Evolutionary conservation across 2,329 filamentous ascomycete genomes (phyloP).

Genomic region (Neopestalotiopsis rosae): DNA sequence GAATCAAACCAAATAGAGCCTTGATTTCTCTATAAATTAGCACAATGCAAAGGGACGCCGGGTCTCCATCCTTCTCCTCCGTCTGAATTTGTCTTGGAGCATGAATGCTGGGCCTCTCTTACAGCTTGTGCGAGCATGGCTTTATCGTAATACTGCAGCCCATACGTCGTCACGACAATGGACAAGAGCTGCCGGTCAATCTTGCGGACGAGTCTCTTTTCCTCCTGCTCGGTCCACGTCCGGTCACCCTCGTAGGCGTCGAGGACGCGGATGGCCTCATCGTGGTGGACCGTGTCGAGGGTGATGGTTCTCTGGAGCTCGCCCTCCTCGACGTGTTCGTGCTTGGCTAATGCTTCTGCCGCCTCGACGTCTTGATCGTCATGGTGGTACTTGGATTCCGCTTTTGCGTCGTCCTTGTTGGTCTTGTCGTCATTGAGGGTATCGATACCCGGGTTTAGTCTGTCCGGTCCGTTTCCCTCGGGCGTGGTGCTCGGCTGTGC

Average conservation of each 20-base stretch:
- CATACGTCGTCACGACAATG: constrained; percentile 44
- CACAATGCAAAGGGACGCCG: neutral
- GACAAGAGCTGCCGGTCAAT: constrained; percentile 50
- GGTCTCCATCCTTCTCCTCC: no score
- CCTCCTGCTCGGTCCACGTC: constrained; percentile 22
- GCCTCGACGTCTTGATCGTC: neutral
- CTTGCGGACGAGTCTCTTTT: constrained; percentile 46
- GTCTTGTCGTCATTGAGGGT: neutral
- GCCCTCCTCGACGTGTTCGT: neutral
- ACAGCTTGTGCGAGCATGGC: constrained; percentile 31
- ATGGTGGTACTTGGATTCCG: neutral
- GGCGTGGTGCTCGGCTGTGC: neutral
- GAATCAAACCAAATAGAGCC: constrained; percentile 35
- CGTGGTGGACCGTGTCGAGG: neutral
- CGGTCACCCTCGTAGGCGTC: neutral
- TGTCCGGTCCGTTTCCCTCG: neutral
- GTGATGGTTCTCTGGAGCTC: neutral
- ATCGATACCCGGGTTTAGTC: neutral
- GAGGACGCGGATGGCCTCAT: neutral
- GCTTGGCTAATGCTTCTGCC: neutral
- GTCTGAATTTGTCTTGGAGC: no score
- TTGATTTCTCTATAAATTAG: neutral
- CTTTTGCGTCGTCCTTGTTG: neutral
- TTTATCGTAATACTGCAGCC: constrained; percentile 37
- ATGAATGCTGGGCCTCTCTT: neutral